Percentiles rank a stretch among this genome's conserved stretches.
Conservation (phyloP, 2,329 filamentous ascomycete genomes). For the Microthyrium microscopicum region DNA sequence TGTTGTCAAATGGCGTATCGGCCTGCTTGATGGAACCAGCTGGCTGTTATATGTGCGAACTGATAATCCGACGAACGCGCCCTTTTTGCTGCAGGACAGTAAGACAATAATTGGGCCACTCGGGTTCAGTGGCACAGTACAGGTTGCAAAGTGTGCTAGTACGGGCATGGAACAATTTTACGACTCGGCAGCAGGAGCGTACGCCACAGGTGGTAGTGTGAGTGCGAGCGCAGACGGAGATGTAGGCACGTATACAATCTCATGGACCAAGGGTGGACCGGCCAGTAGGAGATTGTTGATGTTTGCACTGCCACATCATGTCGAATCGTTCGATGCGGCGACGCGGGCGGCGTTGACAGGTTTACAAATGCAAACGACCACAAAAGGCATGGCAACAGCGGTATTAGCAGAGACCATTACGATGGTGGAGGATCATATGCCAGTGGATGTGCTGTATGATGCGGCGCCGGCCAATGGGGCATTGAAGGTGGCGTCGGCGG, state of each 20-base stretch:
- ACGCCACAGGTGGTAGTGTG: constrained; percentile 47
- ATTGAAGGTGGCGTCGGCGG: constrained; percentile 22
- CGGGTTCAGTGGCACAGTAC: constrained; percentile 62
- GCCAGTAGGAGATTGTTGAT: constrained; percentile 49
- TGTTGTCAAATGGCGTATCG: constrained; percentile 58
- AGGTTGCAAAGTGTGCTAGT: constrained; percentile 57
- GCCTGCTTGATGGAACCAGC: constrained; percentile 44
- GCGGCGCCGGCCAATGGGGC: constrained; percentile 39
- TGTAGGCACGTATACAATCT: constrained; percentile 55
- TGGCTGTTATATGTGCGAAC: constrained; percentile 71
- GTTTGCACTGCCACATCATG: constrained; percentile 83
- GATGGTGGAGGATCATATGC: constrained; percentile 56
- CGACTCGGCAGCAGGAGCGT: constrained; percentile 61
- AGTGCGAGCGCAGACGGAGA: constrained; percentile 36
- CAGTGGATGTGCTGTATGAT: constrained; percentile 56
- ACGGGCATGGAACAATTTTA: constrained; percentile 48
- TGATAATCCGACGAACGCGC: constrained; percentile 26
- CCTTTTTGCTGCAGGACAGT: constrained; percentile 31
- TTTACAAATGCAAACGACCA: constrained; percentile 58
- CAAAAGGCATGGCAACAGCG: constrained; percentile 64
- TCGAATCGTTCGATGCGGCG: constrained; percentile 45
- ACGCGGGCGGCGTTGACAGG: constrained; percentile 33
- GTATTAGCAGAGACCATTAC: constrained; percentile 42
- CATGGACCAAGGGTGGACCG: constrained; percentile 53
- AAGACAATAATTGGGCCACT: constrained; percentile 45